A percentile compares a stretch with the other conserved stretches of the same genome.
Evolutionary conservation across 176 grass and related monocot genomes (phyloP).

Genomic region (Avena eriantha): DNA sequence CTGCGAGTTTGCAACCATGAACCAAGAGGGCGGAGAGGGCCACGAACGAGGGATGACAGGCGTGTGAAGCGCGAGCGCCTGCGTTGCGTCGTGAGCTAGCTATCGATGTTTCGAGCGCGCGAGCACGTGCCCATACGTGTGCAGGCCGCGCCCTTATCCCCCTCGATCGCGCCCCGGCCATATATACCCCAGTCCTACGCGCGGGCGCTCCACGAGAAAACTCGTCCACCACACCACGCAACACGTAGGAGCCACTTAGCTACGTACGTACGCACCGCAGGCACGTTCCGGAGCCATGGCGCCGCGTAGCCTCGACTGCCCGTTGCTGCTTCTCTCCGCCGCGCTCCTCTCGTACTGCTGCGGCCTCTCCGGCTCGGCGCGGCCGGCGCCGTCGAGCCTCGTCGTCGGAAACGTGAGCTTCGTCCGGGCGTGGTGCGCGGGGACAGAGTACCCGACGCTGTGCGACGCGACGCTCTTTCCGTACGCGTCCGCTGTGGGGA

Average conservation of each 20-base stretch:
- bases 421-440: slow-evolving; percentile 51
- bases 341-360: background rate
- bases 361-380: background rate
- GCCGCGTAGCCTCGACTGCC: background rate
- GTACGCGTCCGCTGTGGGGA: slow-evolving; percentile 39
- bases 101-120: background rate
- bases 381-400: background rate
- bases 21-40: background rate
- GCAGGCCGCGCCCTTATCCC: slow-evolving; percentile 4
- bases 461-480: slow-evolving; percentile 55
- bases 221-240: background rate
- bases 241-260: background rate
- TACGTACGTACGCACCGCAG: background rate
- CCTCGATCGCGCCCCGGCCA: background rate
- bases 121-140: background rate
- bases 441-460: slow-evolving; percentile 52
- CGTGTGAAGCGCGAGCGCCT: background rate
- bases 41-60: background rate
- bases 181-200: slow-evolving; percentile 1
- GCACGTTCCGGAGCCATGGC: slow-evolving; percentile 28
- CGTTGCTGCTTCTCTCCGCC: background rate
- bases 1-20: background rate
- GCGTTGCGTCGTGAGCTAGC: background rate
- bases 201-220: background rate
- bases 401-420: background rate